Evolutionary conservation across 768 basidiomycete genomes (phyloP), one percentile per base, ranked within the genome.

Genomic region (Pisolithus tinctorius): DNA sequence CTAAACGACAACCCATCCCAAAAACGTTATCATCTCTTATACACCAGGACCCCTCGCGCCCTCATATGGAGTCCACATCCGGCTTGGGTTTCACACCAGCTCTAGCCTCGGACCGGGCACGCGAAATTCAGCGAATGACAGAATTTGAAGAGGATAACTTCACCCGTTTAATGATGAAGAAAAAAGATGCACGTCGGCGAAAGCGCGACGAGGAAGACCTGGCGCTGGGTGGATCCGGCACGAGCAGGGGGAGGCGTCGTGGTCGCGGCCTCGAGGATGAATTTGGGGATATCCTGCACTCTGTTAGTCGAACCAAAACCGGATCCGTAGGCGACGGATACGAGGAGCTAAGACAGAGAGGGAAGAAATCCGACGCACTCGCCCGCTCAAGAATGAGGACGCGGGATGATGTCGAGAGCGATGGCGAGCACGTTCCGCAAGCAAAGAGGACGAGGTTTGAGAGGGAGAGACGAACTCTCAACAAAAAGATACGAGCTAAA

Each of bases 91-190:
- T 75, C 16, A 76, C 77, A 26, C 79, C 83, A 6, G 67, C 81
- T 4, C 66, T 83, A 11, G 65, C 72, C 9, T 75, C 77, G 10
- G 77, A 77, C 25, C 86, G 93, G 20, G 89, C 88, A 9, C 79
- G 82, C 16, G 86, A 93, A 61, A 76, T 97, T 49, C 79, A 82
- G 57, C 79, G 82, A 6, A 80, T 96, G 69, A 82, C 80, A 47
- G 84, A 91, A 55, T 98, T 90, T 66, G 95, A 98, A 71, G 93
- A 95, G 65, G 91, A 91, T 43, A 93, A 95, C 67, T 91, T 97
- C 70, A 89, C 88, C 36, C 84, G 95, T 42, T 61, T 97, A 48
- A 76, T 94, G 53, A 85, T 93, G 81, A 88, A 85, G 64, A 97
- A 97, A 76, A 84, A 82, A 61, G 93, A 95, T 42, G 77, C 80